A percentile compares a stretch with the other conserved stretches of the same genome.
Conservation (phyloP, 768 basidiomycete genomes). For the Austroboletus eburneus region DNA sequence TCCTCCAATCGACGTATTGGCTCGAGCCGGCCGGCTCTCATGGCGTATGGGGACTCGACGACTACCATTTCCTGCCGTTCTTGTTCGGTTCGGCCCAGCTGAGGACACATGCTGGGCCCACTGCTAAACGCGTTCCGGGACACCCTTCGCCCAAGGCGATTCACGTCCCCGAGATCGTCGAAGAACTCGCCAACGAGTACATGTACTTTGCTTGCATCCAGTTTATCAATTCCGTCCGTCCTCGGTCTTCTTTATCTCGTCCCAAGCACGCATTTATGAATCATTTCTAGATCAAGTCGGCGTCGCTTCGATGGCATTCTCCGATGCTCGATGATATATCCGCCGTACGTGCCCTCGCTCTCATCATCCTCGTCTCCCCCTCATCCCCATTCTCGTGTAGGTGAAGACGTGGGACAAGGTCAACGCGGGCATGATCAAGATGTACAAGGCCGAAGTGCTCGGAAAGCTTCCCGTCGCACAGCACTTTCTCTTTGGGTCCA, state of each 20-base stretch:
- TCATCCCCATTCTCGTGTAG: conserved; percentile 21
- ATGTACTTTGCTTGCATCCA: conserved; percentile 96
- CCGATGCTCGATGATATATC: conserved; percentile 99
- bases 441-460: conserved; percentile 94
- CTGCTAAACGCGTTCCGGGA: conserved; percentile 36
- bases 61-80: conserved; percentile 95
- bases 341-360: conserved; percentile 41
- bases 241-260: neutral
- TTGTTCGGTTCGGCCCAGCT: conserved; percentile 83
- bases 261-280: neutral
- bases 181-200: conserved; percentile 88
- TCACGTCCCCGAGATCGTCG: conserved; percentile 85
- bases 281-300: conserved; percentile 79
- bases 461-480: conserved; percentile 94
- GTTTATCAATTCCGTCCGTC: conserved; percentile 87
- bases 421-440: conserved; percentile 94
- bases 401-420: conserved; percentile 96
- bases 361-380: neutral
- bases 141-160: conserved; percentile 90
- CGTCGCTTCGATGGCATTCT: conserved; percentile 94
- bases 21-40: conserved; percentile 98
- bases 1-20: conserved; percentile 93
- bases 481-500: conserved; percentile 90
- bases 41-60: conserved; percentile 96
- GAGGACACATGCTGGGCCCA: conserved; percentile 8